Evolutionary conservation across 176 grass and related monocot species (phyloP), one percentile per base, ranked within the genome.

Genomic region (Hordeum marinum): DNA sequence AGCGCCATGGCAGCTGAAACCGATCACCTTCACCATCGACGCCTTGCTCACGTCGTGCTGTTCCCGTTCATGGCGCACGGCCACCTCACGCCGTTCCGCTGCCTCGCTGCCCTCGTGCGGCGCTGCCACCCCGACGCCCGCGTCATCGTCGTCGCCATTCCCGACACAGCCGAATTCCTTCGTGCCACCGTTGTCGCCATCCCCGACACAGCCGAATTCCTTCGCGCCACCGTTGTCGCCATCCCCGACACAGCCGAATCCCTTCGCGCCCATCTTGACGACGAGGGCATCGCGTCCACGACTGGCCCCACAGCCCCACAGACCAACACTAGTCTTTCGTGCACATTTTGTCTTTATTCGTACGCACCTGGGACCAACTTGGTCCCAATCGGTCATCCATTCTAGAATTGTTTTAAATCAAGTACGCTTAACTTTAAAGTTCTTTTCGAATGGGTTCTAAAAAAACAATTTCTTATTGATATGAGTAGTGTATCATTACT

Each of bases 21-120:
- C 23, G 34, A 70, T 6, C 34, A 40, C 37, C 66, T 35, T 11
- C 5, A 40, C 37, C 66, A 43, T 11, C 5, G 1, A 24, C 58
- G 62, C 15, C 11, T 24, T 8, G 69, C 27, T 27, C 88, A 85
- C 20, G 77, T 85, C 10, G 77, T 90, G 3, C 35, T 90, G 36
- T 82, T 90, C 69, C 88, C 88, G 6, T 90, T 85, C 83, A 78
- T 82, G 78, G 71, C 63, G 50, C 78, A 90, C 31, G 83, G 88
- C 21, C 88, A 90, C 78, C 10, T 90, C 46, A 50, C 39, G 36
- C 88, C 83, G n/a, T 85, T 85, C 83, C 83, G 62, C 48, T 79
- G 69, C 69, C 70, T 90, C 9, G 88, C 78, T 8, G 15, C 40
- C 13, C 83, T 64, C 12, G 26, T 85, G 26, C 41, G 31, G 9